phyloP scores from a whole-genome alignment of 441 rosid species.

The Isatis lusitanica region DNA sequence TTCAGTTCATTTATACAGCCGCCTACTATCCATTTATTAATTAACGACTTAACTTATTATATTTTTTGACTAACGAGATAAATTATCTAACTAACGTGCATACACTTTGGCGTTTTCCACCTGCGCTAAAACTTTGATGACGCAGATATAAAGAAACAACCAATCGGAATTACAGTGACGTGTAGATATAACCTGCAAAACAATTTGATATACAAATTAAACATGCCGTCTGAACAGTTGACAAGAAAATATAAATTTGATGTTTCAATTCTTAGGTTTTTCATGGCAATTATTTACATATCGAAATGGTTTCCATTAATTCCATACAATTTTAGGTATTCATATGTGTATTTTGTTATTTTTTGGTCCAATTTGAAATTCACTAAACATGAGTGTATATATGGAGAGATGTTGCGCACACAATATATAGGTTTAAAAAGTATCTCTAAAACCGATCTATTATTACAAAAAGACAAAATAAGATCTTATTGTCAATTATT shows the following conservation, averaged over 20 bases:
- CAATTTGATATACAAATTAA: neutral
- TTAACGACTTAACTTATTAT: no score
- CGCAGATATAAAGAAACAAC: neutral
- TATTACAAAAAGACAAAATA: slow-evolving; percentile 2
- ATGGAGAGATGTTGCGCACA: slow-evolving; percentile 14
- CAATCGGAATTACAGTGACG: neutral
- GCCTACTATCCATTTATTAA: no score
- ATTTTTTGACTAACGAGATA: neutral
- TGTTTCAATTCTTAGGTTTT: neutral
- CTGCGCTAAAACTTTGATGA: neutral
- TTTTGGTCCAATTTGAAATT: neutral
- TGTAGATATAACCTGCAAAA: neutral
- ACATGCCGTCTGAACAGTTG: neutral
- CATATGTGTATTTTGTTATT: neutral
- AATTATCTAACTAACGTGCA: neutral
- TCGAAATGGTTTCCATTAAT: neutral
- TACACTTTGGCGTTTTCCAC: neutral
- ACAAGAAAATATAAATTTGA: neutral
- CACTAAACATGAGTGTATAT: slow-evolving; percentile 25
- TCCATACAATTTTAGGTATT: neutral
- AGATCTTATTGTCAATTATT: slow-evolving; percentile 40
- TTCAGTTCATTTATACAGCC: no score
- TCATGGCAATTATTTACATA: neutral
- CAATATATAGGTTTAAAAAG: slow-evolving; percentile 20
- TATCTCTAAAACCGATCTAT: slow-evolving; percentile 13